Conservation (phyloP, 371 early-diverging fungal genomes). For the Choanephora cucurbitarum region DNA sequence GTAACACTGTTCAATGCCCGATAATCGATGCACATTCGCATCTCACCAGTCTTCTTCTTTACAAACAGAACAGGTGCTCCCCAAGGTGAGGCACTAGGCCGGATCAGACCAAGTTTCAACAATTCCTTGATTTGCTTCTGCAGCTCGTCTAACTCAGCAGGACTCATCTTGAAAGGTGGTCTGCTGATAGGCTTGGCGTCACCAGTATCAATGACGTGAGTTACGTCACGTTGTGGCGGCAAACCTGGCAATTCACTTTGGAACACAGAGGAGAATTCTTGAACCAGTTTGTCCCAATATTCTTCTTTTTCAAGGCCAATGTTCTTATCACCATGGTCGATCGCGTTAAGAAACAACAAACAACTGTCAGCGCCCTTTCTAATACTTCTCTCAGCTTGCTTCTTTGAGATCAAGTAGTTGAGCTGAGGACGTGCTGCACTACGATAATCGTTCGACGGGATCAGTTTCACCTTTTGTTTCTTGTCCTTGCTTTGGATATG, state of each 20-base stretch:
- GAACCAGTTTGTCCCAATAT: neutral
- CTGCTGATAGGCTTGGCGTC: slow-evolving; percentile 1
- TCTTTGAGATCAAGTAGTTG: neutral
- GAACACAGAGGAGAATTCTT: slow-evolving; percentile 3
- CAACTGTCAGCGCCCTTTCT: neutral
- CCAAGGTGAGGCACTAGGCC: slow-evolving; percentile 23
- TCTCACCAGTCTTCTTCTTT: slow-evolving; percentile 37
- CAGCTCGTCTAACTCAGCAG: slow-evolving; percentile 9
- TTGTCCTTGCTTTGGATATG: neutral
- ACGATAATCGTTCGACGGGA: neutral
- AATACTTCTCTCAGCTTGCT: neutral
- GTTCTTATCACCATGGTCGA: neutral
- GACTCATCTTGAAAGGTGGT: slow-evolving; percentile 25
- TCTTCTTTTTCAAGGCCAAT: neutral
- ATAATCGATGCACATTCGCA: slow-evolving; percentile 44
- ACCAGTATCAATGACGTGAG: slow-evolving; percentile 6
- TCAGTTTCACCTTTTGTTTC: neutral
- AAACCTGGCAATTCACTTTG: neutral
- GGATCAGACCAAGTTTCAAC: slow-evolving; percentile 16
- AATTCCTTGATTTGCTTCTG: slow-evolving; percentile 17
- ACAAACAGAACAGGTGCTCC: slow-evolving; percentile 55
- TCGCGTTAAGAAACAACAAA: neutral
- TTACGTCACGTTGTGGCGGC: slow-evolving; percentile 1
- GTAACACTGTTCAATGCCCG: slow-evolving; percentile 49
- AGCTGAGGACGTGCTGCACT: neutral